These are phyloP conservation scores for Sugiyamaella xylanicola DNA, from an alignment of 1,139 yeast species.

Conservation along the genomic window DNA sequence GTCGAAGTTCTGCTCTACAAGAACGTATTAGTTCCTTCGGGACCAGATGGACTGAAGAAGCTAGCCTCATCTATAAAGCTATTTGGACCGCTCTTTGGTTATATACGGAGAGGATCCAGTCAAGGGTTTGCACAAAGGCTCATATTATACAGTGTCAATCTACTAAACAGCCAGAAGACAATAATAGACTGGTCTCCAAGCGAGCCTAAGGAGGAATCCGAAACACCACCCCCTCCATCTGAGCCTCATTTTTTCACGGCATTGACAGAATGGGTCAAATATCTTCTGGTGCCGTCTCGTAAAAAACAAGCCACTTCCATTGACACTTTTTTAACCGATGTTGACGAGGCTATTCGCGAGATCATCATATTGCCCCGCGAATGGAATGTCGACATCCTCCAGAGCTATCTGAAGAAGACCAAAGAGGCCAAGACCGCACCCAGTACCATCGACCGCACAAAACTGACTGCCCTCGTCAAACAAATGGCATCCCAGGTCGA, in stretches of 20 bases:
- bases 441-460: not conserved
- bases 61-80: constrained; percentile 26
- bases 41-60: constrained; percentile 23
- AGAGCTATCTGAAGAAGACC: constrained; percentile 10
- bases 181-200: constrained; percentile 12
- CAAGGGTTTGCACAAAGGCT: constrained; percentile 29
- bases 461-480: constrained; percentile 10
- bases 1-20: constrained; percentile 33
- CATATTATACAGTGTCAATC: constrained; percentile 24
- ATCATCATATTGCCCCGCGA: constrained; percentile 8
- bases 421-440: not conserved
- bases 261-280: constrained; percentile 17
- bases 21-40: constrained; percentile 39
- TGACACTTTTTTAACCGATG: not conserved
- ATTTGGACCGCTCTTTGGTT: constrained; percentile 32
- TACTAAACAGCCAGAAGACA: constrained; percentile 21
- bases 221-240: constrained; percentile 1
- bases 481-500: constrained; percentile 23
- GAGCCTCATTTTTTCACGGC: constrained; percentile 14
- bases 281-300: constrained; percentile 8
- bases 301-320: constrained; percentile 10
- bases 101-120: constrained; percentile 18
- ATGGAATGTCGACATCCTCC: constrained; percentile 25
- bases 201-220: not conserved
- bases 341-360: constrained; percentile 16